Evolutionary conservation across 2,329 filamentous ascomycete genomes (phyloP), one percentile per base, ranked within the genome.

Genomic region (Colletotrichum chlorophyti): DNA sequence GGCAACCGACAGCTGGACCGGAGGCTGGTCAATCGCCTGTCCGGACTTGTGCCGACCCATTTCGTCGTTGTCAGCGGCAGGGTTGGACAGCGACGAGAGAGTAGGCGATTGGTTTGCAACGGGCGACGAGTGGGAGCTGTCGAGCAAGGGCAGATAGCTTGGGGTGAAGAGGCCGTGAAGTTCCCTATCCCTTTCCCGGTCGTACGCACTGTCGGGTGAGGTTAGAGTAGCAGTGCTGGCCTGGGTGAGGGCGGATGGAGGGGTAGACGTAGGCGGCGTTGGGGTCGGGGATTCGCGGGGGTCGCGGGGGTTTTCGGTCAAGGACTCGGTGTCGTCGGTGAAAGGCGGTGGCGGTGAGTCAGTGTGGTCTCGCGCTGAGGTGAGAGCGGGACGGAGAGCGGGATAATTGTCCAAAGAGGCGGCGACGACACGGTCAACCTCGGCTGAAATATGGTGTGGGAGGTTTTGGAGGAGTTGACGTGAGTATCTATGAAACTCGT

Each of bases 81-180:
- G 34, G 54, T 57, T 58, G 46, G 65, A 52, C 35, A 64, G 46
- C 32, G 62, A 62, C 52, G 65, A 49, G 29, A 48, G 37, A 42
- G 53, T 60, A 34, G 67, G 66, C 40, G 65, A 61, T 53, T 62
- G 58, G 15, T 37, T 55, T 53, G 43, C 29, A 21, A 38, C 29
- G 27, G 53, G 65, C 55, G 68, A 66, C 31, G 31, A 66, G 43
- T 74, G 67, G 42, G 67, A 65, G 61, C 76, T 76, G 63, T 87
- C 85, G 52, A 89, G 79, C 53, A 89, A 74, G 40, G 85, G 85
- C 53, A 89, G 78, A 66, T 83, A 89, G 61, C 74, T 81, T 24
- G 85, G 86, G 31, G 82, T 87, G 67, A 89, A 88, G 58, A 89
- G 72, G 60, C 85, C 85, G 62, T 81, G 80, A 63, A 89, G 82